Conservation (phyloP, 2,329 filamentous ascomycete genomes). For the Calycina herbarum region DNA sequence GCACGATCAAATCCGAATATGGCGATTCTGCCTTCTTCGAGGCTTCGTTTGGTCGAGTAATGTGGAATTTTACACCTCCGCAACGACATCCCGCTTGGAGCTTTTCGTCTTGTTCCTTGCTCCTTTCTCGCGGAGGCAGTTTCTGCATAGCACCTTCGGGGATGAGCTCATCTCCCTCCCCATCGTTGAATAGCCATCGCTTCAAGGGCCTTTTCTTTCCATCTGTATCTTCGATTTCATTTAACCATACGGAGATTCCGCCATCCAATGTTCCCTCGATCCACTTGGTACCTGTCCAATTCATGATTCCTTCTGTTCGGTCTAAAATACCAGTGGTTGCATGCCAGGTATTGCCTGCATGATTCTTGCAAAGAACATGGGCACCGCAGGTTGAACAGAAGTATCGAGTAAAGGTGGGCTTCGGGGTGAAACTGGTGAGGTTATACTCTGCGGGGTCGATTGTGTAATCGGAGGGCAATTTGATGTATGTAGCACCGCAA, state of each 20-base stretch:
- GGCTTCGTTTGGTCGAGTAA: conserved; percentile 53
- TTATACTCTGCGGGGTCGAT: conserved; percentile 36
- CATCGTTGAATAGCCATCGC: neutral
- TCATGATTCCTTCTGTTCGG: conserved; percentile 31
- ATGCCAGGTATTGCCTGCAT: conserved; percentile 31
- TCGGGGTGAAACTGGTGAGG: conserved; percentile 34
- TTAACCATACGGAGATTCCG: conserved; percentile 48
- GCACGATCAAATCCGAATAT: conserved; percentile 55
- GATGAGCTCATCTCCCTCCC: neutral
- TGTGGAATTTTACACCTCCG: conserved; percentile 53
- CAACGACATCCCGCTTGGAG: conserved; percentile 55
- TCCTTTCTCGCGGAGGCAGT: conserved; percentile 1
- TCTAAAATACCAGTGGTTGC: conserved; percentile 40
- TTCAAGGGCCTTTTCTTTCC: conserved; percentile 13
- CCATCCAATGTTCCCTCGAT: conserved; percentile 52
- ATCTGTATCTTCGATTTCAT: conserved; percentile 20
- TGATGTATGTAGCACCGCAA: conserved; percentile 46
- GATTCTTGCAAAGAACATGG: conserved; percentile 40
- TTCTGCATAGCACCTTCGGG: neutral
- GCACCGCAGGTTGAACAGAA: conserved; percentile 53
- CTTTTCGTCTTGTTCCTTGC: conserved; percentile 11
- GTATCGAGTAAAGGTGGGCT: conserved; percentile 39
- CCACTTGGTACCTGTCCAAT: conserved; percentile 31
- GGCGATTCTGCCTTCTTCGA: conserved; percentile 48
- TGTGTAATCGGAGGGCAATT: conserved; percentile 38